A percentile compares a stretch with the other conserved stretches of the same genome.
Evolutionary conservation across 176 grass and related monocot species (phyloP).

Genomic region (Phoenix roebelenii): DNA sequence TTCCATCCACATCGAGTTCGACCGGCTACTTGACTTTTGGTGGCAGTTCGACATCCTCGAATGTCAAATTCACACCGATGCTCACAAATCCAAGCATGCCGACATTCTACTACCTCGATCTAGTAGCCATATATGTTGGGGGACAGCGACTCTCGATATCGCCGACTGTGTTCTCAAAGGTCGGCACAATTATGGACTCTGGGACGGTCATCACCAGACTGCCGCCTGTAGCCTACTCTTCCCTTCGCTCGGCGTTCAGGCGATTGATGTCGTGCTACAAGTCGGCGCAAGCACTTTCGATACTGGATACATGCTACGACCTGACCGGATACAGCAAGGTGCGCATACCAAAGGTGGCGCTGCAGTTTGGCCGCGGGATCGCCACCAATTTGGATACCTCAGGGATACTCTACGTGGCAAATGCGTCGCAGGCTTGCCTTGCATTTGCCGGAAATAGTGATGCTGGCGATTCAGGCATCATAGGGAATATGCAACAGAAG

Average conservation of each 20-base stretch:
- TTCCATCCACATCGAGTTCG: conserved; percentile 30
- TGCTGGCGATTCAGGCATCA: not conserved
- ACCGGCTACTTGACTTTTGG: conserved; percentile 66
- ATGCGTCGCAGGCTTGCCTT: not conserved
- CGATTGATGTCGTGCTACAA: conserved; percentile 36
- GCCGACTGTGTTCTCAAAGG: conserved; percentile 29
- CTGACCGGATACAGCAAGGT: conserved; percentile 2
- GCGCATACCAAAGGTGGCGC: not conserved
- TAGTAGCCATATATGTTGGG: conserved; percentile 44
- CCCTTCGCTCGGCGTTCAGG: conserved; percentile 39
- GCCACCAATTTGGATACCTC: not conserved
- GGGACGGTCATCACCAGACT: conserved; percentile 86
- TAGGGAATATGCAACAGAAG: conserved; percentile 6
- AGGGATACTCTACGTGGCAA: not conserved
- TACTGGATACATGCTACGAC: conserved; percentile 67
- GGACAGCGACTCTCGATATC: conserved; percentile 26
- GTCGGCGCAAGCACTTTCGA: conserved; percentile 15
- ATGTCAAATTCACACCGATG: conserved; percentile 54
- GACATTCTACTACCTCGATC: conserved; percentile 66
- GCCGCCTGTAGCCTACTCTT: conserved; percentile 44
- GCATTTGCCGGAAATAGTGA: not conserved
- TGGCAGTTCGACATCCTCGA: not conserved
- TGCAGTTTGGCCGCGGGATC: not conserved
- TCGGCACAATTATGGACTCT: conserved; percentile 65
- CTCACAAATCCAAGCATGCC: conserved; percentile 18